A percentile compares a stretch with the other conserved stretches of the same genome.
phyloP scores from a whole-genome alignment of 192 early-diverging fungal species.

The Coemansia brasiliensis region DNA sequence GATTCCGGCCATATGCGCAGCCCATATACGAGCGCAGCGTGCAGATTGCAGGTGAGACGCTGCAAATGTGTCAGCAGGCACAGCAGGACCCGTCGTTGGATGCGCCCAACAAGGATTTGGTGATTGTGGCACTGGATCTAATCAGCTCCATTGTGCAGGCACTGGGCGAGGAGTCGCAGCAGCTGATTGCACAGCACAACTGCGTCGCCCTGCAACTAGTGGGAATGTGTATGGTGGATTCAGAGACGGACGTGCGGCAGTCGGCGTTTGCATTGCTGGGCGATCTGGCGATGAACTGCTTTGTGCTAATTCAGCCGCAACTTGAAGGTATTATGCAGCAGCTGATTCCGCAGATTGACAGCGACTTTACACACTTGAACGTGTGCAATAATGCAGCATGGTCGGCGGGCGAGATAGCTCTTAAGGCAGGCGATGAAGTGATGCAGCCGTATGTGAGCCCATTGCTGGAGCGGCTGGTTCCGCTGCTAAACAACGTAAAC shows the following conservation, averaged over 20 bases:
- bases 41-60: conserved; percentile 78
- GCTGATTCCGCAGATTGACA: conserved; percentile 73
- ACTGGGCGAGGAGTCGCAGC: conserved; percentile 72
- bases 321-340: conserved; percentile 79
- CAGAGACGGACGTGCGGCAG: conserved; percentile 83
- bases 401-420: conserved; percentile 95
- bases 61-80: conserved; percentile 66
- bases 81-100: conserved; percentile 55
- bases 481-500: conserved; percentile 67
- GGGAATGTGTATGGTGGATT: conserved; percentile 76
- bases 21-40: conserved; percentile 89
- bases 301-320: conserved; percentile 77
- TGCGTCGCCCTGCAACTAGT: conserved; percentile 76
- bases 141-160: conserved; percentile 93
- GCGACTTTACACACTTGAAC: conserved; percentile 59
- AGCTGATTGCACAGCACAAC: conserved; percentile 70
- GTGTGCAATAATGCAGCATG: conserved; percentile 99
- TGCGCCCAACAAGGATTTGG: conserved; percentile 90
- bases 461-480: conserved; percentile 82
- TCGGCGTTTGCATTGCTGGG: conserved; percentile 95
- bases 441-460: conserved; percentile 80
- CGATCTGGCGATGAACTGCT: conserved; percentile 92
- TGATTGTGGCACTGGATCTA: conserved; percentile 95
- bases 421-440: conserved; percentile 70
- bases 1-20: conserved; percentile 82